Evolutionary conservation across 345 rosid genomes (phyloP).

Genomic region (Adansonia digitata): DNA sequence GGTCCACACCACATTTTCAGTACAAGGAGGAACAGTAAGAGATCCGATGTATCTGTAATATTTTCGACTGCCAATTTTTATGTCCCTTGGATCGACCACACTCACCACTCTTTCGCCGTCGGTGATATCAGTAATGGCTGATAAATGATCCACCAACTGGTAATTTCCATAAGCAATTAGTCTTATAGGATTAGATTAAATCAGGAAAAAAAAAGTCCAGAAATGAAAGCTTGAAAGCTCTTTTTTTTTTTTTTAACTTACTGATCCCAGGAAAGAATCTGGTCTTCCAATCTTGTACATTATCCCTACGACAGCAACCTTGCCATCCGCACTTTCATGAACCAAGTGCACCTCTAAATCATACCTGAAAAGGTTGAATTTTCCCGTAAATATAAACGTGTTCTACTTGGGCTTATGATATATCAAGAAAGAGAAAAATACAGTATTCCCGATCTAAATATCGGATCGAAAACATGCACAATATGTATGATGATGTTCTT

Average conservation of each 20-base stretch:
- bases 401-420: not conserved
- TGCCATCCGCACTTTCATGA: conserved; percentile 58
- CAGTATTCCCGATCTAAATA: no score
- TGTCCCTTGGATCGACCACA: conserved; percentile 38
- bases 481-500: no score
- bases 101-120: conserved; percentile 39
- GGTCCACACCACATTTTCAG: conserved; percentile 67
- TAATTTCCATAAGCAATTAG: not conserved
- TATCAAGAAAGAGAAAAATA: not conserved
- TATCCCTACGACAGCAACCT: conserved; percentile 59
- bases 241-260: conserved; percentile 12
- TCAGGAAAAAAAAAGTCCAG: no score
- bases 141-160: conserved; percentile 42
- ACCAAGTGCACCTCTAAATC: conserved; percentile 76
- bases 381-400: not conserved
- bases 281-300: conserved; percentile 65
- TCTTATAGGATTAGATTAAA: not conserved
- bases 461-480: no score
- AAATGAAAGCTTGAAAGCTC: not conserved
- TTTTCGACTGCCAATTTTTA: conserved; percentile 51
- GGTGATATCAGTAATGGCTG: conserved; percentile 20
- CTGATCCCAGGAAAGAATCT: conserved; percentile 61
- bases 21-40: conserved; percentile 83
- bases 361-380: conserved; percentile 29
- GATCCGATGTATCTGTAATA: conserved; percentile 78